These are phyloP conservation scores for Zygotorulaspora chibaensis DNA, from an alignment of 805 yeast genomes.

Conservation along the genomic window DNA sequence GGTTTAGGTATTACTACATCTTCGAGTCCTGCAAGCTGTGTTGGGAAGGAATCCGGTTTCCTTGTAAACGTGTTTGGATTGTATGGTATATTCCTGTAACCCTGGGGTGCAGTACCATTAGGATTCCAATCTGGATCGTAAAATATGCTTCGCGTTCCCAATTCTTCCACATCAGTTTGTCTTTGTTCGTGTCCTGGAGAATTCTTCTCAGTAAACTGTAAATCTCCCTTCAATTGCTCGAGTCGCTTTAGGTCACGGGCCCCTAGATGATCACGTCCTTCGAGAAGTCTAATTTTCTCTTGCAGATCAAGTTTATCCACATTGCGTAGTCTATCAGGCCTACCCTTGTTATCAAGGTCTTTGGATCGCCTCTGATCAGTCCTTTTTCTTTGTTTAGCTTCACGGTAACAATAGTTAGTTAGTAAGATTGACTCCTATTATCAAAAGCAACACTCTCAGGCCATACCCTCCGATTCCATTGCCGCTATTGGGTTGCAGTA, in stretches of 20 bases:
- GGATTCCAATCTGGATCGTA: slow-evolving; percentile 68
- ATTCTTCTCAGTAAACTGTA: slow-evolving; percentile 37
- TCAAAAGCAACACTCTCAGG: too few relatives aligned
- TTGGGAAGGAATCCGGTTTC: slow-evolving; percentile 9
- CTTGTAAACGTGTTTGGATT: slow-evolving; percentile 32
- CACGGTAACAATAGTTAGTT: neutral
- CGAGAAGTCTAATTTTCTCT: slow-evolving; percentile 22
- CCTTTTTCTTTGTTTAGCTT: slow-evolving; percentile 28
- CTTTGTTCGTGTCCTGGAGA: slow-evolving; percentile 5
- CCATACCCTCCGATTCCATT: neutral
- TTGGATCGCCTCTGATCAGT: slow-evolving; percentile 26
- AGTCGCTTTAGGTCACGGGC: slow-evolving; percentile 37
- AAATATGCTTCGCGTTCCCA: slow-evolving; percentile 50
- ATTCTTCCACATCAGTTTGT: slow-evolving; percentile 18
- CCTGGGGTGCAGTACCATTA: slow-evolving; percentile 48
- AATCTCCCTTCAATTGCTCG: slow-evolving; percentile 38
- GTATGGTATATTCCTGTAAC: slow-evolving; percentile 29
- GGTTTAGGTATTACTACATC: slow-evolving; percentile 32
- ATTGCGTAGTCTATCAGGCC: slow-evolving; percentile 24
- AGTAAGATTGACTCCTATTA: too few relatives aligned
- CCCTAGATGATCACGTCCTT: slow-evolving; percentile 25
- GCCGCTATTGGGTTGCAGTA: too few relatives aligned
- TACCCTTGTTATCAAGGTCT: slow-evolving; percentile 19
- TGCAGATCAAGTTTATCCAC: slow-evolving; percentile 23
- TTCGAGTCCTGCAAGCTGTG: slow-evolving; percentile 17